Conservation (phyloP, 306 rosid genomes). For the Coriaria nepalensis region DNA sequence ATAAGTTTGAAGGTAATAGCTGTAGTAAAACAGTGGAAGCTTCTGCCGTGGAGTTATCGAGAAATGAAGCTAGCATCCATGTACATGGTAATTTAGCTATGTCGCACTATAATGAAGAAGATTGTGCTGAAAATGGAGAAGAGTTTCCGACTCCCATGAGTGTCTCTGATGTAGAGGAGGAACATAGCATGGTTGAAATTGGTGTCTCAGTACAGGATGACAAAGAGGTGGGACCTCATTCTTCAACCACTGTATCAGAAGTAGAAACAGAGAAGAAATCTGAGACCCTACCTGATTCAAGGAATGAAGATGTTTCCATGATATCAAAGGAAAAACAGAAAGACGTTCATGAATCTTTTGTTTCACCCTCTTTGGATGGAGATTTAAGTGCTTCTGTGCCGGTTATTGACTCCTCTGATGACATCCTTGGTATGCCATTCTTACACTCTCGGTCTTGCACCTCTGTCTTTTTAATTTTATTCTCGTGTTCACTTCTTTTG, state of each 20-base stretch:
- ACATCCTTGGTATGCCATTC: constrained; percentile 40
- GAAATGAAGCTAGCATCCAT: constrained; percentile 17
- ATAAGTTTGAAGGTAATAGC: constrained; percentile 22
- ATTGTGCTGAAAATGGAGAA: constrained; percentile 21
- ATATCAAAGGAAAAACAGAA: constrained; percentile 25
- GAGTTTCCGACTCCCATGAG: constrained; percentile 23
- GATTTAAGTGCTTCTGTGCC: constrained; percentile 28
- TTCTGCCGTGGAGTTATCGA: constrained; percentile 25
- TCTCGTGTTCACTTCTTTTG: background rate
- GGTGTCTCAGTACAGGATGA: constrained; percentile 24
- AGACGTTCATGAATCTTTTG: constrained; percentile 29
- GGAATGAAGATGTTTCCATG: constrained; percentile 26
- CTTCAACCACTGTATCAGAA: constrained; percentile 28
- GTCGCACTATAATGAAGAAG: constrained; percentile 17
- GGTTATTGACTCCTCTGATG: constrained; percentile 31
- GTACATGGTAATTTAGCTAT: constrained; percentile 22
- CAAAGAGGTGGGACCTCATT: constrained; percentile 21
- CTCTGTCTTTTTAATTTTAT: background rate
- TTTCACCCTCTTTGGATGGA: constrained; percentile 23
- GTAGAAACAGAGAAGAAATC: constrained; percentile 25
- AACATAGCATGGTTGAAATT: constrained; percentile 16
- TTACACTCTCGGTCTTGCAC: constrained; percentile 8
- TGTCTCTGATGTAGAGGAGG: constrained; percentile 35
- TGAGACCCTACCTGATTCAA: constrained; percentile 17
- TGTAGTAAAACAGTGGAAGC: constrained; percentile 24